A percentile compares a stretch with the other conserved stretches of the same genome.
These are phyloP conservation scores for Epichloe coenophiala DNA, from an alignment of 2,329 filamentous ascomycete species.

Conservation along the genomic window DNA sequence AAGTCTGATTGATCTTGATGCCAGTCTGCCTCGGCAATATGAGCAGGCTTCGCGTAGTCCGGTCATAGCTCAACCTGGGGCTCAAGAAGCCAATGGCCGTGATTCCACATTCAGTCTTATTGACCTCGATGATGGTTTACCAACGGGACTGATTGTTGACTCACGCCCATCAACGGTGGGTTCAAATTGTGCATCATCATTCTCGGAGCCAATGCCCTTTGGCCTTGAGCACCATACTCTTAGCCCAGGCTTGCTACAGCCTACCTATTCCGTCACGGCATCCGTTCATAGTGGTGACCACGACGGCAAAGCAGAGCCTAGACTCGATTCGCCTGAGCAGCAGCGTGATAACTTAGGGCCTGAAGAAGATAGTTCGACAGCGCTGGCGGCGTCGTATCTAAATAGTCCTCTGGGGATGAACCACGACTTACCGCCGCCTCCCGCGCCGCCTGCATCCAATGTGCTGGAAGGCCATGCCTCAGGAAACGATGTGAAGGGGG, in stretches of 20 bases:
- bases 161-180: neutral
- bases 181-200: neutral
- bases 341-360: neutral
- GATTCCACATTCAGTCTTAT: neutral
- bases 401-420: neutral
- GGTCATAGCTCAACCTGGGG: neutral
- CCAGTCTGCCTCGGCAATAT: conserved; percentile 28
- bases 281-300: neutral
- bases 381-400: neutral
- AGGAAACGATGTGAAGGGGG: conserved; percentile 13
- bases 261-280: neutral
- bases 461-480: conserved; percentile 6
- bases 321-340: neutral
- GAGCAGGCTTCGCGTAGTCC: neutral
- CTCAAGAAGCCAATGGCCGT: neutral
- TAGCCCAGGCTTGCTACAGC: neutral
- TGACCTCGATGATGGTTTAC: neutral
- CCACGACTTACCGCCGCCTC: neutral
- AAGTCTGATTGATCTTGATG: conserved; percentile 40
- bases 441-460: neutral
- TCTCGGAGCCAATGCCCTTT: neutral
- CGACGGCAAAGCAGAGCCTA: neutral
- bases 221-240: neutral
- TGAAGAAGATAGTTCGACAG: neutral
- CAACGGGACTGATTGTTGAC: neutral